Conservation (phyloP, 2,329 filamentous ascomycete genomes). For the Akanthomyces lecanii region DNA sequence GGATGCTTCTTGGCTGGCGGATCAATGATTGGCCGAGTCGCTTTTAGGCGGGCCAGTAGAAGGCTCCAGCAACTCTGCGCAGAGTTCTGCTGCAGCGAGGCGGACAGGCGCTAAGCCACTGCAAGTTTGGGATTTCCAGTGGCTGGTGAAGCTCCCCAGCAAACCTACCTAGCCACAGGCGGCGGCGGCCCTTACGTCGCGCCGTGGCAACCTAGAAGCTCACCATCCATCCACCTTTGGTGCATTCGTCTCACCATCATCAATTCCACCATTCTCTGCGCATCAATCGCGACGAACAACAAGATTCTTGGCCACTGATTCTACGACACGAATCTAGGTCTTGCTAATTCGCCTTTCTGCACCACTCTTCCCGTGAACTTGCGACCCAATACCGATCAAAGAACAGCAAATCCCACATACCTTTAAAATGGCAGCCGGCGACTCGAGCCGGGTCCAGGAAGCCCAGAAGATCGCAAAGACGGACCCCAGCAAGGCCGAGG, state of each 20-base stretch:
- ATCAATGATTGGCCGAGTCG: constrained; percentile 18
- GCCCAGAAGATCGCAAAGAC: constrained; percentile 79
- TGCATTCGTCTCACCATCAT: constrained; percentile 8
- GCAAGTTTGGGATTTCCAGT: neutral
- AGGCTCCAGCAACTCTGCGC: constrained; percentile 9
- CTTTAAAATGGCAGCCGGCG: constrained; percentile 50
- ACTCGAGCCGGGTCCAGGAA: constrained; percentile 72
- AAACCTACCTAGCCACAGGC: neutral
- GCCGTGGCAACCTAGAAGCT: constrained; percentile 34
- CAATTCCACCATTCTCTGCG: neutral
- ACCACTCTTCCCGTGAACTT: neutral
- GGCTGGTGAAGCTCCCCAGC: constrained; percentile 11
- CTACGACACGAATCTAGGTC: neutral
- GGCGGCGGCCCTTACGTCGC: constrained; percentile 28
- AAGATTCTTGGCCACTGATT: neutral
- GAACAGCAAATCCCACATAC: neutral
- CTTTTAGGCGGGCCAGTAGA: constrained; percentile 7
- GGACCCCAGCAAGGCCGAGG: constrained; percentile 78
- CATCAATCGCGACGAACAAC: neutral
- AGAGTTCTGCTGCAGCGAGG: neutral
- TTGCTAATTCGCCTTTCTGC: neutral
- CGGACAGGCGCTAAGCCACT: neutral
- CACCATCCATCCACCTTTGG: neutral
- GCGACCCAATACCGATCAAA: neutral
- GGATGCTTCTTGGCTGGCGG: constrained; percentile 14